Conservation (phyloP, 768 basidiomycete genomes). For the Leccinellum luteum region DNA sequence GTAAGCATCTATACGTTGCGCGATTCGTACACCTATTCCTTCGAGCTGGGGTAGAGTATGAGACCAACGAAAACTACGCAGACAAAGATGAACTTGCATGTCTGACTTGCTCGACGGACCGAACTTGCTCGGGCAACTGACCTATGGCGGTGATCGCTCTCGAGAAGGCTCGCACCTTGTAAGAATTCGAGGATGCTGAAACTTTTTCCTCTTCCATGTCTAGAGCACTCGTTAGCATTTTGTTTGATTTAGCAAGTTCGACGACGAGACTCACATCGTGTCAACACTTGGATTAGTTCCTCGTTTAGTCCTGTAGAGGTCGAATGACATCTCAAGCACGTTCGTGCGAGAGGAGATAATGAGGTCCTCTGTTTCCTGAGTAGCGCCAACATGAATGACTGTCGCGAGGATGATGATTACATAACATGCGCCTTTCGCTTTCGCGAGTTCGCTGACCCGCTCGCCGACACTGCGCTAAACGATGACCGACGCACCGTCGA, state of each 20-base stretch:
- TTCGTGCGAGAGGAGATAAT: slow-evolving; percentile 1
- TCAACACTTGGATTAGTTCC: slow-evolving; percentile 39
- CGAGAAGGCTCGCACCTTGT: slow-evolving; percentile 50
- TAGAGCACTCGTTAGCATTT: slow-evolving; percentile 2
- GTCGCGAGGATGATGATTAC: slow-evolving; percentile 17
- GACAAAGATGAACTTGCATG: slow-evolving; percentile 18
- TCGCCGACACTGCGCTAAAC: slow-evolving; percentile 1
- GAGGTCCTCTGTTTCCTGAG: slow-evolving; percentile 2
- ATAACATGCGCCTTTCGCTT: slow-evolving; percentile 23
- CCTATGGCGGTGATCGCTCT: slow-evolving; percentile 45
- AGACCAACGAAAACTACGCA: not conserved
- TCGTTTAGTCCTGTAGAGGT: slow-evolving; percentile 32
- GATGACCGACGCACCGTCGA: slow-evolving; percentile 28
- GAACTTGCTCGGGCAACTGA: slow-evolving; percentile 41
- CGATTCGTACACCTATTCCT: slow-evolving; percentile 40
- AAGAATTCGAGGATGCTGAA: slow-evolving; percentile 37
- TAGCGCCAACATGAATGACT: slow-evolving; percentile 28
- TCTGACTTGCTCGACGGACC: slow-evolving; percentile 40
- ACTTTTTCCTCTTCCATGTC: slow-evolving; percentile 46
- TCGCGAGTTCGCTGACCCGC: not conserved
- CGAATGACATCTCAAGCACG: slow-evolving; percentile 17
- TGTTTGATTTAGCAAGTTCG: not conserved
- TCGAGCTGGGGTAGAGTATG: slow-evolving; percentile 23
- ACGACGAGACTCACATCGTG: slow-evolving; percentile 35
- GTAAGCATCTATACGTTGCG: slow-evolving; percentile 44